Evolutionary conservation across 331 rosid species (phyloP).

Genomic region (Acacia concinna): DNA sequence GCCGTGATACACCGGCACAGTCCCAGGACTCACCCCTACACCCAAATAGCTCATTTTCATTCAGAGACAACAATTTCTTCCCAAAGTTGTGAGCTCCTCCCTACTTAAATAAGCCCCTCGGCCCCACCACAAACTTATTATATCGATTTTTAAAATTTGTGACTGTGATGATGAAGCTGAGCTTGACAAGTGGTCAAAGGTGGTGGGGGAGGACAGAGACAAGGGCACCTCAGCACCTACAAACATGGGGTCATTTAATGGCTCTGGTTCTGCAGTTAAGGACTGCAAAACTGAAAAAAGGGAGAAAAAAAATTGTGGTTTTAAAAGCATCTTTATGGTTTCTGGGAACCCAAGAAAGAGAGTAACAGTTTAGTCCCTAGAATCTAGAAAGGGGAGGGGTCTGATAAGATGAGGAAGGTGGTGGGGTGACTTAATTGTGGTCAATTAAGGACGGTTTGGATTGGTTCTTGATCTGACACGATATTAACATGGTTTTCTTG

Average conservation of each 20-base stretch:
- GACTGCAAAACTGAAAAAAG: conserved; percentile 25
- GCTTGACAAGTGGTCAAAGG: conserved; percentile 55
- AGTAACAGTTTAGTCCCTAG: conserved; percentile 50
- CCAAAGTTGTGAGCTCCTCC: conserved; percentile 1
- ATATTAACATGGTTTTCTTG: too few species aligned
- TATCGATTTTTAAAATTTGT: background rate
- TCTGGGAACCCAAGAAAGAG: conserved; percentile 40
- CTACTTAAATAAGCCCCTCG: conserved; percentile 38
- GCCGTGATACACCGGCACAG: conserved; percentile 67
- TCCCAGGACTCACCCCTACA: conserved; percentile 85
- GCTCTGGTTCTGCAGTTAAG: conserved; percentile 46
- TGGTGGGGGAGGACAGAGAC: conserved; percentile 32
- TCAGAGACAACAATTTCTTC: background rate
- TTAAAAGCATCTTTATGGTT: conserved; percentile 32
- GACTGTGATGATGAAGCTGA: conserved; percentile 35
- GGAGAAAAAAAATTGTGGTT: conserved; percentile 23
- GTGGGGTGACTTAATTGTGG: conserved; percentile 31
- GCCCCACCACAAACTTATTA: background rate
- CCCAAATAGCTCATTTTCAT: conserved; percentile 69
- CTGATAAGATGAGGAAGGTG: conserved; percentile 35
- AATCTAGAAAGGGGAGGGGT: conserved; percentile 31
- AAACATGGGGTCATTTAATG: conserved; percentile 38
- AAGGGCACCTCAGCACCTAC: conserved; percentile 22
- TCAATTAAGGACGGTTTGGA: conserved; percentile 24
- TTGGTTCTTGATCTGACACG: too few species aligned